A percentile compares a stretch with the other conserved stretches of the same genome.
Conservation (phyloP, 345 rosid species). For the Mangifera indica region DNA sequence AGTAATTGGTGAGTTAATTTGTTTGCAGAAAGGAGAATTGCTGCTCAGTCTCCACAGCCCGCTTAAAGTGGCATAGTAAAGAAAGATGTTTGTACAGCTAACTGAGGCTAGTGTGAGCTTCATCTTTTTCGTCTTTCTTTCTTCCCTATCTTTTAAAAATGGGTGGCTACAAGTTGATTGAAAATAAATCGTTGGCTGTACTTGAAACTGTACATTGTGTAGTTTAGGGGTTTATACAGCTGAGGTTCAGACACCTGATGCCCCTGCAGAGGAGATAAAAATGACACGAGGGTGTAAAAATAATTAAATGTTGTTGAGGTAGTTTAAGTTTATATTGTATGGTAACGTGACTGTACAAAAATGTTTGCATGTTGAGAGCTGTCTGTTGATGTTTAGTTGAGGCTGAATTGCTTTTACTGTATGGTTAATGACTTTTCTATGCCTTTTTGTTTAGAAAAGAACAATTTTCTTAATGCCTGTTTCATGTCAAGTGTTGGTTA, state of each 20-base stretch:
- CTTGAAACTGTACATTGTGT: conserved; percentile 65
- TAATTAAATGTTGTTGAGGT: conserved; percentile 39
- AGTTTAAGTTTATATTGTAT: conserved; percentile 43
- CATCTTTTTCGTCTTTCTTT: conserved; percentile 13
- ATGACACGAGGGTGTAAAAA: conserved; percentile 50
- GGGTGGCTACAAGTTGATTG: conserved; percentile 39
- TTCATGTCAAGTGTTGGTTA: no score
- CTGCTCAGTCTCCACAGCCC: conserved; percentile 47
- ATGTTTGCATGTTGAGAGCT: conserved; percentile 49
- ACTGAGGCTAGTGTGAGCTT: conserved; percentile 51
- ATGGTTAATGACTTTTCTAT: conserved; percentile 34
- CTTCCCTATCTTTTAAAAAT: conserved; percentile 26
- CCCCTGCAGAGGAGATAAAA: conserved; percentile 36
- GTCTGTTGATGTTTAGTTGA: conserved; percentile 44
- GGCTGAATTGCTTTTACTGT: conserved; percentile 34
- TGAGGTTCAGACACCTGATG: conserved; percentile 38
- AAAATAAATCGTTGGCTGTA: conserved; percentile 55
- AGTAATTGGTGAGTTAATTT: conserved; percentile 1
- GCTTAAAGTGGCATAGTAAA: conserved; percentile 39
- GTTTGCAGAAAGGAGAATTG: conserved; percentile 66
- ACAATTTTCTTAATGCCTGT: conserved; percentile 21
- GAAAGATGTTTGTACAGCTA: conserved; percentile 66
- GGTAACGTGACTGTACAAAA: conserved; percentile 51
- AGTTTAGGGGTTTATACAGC: conserved; percentile 56
- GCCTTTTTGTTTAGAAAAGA: conserved; percentile 3